A percentile compares a stretch with the other conserved stretches of the same genome.
Evolutionary conservation across 1,284 basidiomycete species (phyloP).

Genomic region (Neolentinus lepideus): DNA sequence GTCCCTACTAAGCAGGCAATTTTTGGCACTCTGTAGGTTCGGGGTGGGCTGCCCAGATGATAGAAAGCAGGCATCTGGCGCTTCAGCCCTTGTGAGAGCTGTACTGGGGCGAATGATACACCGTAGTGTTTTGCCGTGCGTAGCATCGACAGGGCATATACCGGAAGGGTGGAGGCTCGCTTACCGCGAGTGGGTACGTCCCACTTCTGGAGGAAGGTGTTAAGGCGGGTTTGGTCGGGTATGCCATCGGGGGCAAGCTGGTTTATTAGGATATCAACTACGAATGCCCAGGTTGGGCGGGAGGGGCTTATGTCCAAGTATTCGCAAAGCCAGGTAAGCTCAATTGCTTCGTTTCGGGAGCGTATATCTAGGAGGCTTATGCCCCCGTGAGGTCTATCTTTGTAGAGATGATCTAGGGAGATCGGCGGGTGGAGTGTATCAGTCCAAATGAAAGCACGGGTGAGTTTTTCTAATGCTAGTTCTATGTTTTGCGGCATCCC

Average conservation of each 20-base stretch:
- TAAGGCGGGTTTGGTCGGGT: not conserved
- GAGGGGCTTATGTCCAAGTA: not conserved
- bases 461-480: constrained; percentile 10
- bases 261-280: not conserved
- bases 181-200: not conserved
- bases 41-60: not conserved
- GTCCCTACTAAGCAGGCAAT: not conserved
- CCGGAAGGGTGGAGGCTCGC: not conserved
- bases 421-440: not conserved
- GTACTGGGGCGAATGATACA: not conserved
- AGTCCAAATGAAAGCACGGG: constrained; percentile 9
- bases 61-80: not conserved
- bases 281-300: not conserved
- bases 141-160: not conserved
- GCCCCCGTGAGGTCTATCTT: not conserved
- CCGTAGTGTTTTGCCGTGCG: not conserved
- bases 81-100: not conserved
- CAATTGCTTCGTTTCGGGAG: not conserved
- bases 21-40: not conserved
- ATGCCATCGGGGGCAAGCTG: not conserved
- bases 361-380: not conserved
- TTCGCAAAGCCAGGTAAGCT: not conserved
- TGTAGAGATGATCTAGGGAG: not conserved
- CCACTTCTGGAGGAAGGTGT: constrained; percentile 1
- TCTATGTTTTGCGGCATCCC: constrained; percentile 23